Conservation (phyloP, 129 eudicot genomes). For the Tagetes patula region DNA sequence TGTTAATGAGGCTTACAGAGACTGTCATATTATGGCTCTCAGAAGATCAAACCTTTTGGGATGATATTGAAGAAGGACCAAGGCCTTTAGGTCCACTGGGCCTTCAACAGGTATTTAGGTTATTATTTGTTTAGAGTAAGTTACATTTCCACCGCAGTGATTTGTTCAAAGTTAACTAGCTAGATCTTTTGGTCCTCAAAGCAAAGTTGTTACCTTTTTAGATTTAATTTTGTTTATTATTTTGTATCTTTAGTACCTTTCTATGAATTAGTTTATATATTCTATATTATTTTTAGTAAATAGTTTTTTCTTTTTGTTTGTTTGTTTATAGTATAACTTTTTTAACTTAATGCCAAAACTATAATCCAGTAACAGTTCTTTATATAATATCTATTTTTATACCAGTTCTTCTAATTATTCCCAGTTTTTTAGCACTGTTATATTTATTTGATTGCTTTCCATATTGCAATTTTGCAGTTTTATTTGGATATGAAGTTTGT, state of each 20-base stretch:
- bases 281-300: not conserved
- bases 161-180: not conserved
- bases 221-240: not conserved
- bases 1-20: slow-evolving; percentile 95
- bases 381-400: not conserved
- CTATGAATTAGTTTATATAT: not conserved
- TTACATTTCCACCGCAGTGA: not conserved
- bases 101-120: slow-evolving; percentile 72
- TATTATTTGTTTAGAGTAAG: not conserved
- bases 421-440: not conserved
- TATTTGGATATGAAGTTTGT: slow-evolving; percentile 98
- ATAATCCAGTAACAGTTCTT: not conserved
- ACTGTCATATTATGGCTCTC: slow-evolving; percentile 95
- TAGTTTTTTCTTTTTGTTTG: not conserved
- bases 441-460: not conserved
- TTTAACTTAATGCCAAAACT: not conserved
- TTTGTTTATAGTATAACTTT: not conserved
- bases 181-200: not conserved
- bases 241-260: not conserved
- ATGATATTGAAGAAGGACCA: slow-evolving; percentile 96
- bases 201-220: not conserved
- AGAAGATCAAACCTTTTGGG: slow-evolving; percentile 97
- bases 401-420: not conserved
- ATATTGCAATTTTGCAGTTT: slow-evolving; percentile 53
- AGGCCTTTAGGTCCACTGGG: slow-evolving; percentile 84